Evolutionary conservation across 768 basidiomycete genomes (phyloP).

Genomic region (Atractiella rhizophila): DNA sequence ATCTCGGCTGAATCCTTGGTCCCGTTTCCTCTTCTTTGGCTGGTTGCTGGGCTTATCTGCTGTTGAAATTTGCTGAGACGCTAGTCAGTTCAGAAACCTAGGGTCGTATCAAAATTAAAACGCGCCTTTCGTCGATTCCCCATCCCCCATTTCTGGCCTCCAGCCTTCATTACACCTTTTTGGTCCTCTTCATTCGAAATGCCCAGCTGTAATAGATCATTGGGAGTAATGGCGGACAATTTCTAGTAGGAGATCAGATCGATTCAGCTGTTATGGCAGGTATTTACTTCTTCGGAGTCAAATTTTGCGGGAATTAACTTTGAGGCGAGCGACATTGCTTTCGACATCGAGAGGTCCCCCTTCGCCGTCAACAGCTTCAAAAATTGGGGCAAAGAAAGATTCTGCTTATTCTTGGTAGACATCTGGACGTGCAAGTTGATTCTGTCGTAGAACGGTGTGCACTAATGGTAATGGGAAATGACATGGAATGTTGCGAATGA

Average conservation of each 20-base stretch:
- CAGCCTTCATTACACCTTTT: constrained; percentile 1
- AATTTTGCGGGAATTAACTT: constrained; percentile 24
- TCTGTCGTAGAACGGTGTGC: too few relatives aligned
- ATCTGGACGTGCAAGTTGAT: too few relatives aligned
- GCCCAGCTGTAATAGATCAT: constrained; percentile 34
- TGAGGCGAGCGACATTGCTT: constrained; percentile 43
- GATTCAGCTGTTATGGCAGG: constrained; percentile 34
- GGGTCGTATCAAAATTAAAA: not conserved
- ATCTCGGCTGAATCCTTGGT: too few relatives aligned
- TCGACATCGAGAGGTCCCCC: constrained; percentile 32
- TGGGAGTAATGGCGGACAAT: constrained; percentile 35
- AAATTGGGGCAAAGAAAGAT: too few relatives aligned
- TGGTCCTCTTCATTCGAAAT: constrained; percentile 20
- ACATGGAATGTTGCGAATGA: too few relatives aligned
- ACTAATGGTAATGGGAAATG: too few relatives aligned
- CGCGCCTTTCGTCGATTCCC: too few relatives aligned
- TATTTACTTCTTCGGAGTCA: not conserved
- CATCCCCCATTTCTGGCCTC: constrained; percentile 3
- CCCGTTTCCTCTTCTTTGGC: constrained; percentile 32
- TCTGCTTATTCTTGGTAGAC: too few relatives aligned
- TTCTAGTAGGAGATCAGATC: constrained; percentile 36
- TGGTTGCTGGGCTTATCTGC: constrained; percentile 10
- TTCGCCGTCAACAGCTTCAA: constrained; percentile 15
- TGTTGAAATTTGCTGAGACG: constrained; percentile 4
- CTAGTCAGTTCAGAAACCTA: not conserved